phyloP scores from a whole-genome alignment of 2,329 filamentous ascomycete species.

The Paraphoma sp. region DNA sequence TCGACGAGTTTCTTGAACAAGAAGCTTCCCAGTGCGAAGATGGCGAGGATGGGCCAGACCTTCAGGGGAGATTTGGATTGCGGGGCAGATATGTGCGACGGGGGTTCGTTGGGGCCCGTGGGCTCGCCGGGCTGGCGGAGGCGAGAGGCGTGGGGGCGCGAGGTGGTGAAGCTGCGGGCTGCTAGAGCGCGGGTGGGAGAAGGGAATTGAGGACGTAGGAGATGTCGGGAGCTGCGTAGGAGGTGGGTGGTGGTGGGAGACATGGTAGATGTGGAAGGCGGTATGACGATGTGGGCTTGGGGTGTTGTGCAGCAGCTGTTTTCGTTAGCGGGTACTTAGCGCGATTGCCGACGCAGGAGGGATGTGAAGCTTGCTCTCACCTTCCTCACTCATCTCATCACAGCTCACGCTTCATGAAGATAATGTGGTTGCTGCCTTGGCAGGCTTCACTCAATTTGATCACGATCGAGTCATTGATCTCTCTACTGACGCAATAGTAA shows the following conservation, averaged over 20 bases:
- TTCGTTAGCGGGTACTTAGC: conserved; percentile 23
- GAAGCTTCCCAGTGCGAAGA: conserved; percentile 54
- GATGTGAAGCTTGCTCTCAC: not conserved
- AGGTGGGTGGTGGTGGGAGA: conserved; percentile 26
- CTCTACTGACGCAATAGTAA: not conserved
- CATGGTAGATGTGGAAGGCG: conserved; percentile 36
- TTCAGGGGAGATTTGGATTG: conserved; percentile 49
- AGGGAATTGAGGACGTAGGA: conserved; percentile 8
- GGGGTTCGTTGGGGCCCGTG: conserved; percentile 48
- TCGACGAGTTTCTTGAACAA: conserved; percentile 57
- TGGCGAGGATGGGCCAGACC: conserved; percentile 55
- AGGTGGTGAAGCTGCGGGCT: conserved; percentile 34
- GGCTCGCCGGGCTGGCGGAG: conserved; percentile 44
- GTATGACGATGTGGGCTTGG: conserved; percentile 31
- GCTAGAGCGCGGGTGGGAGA: conserved; percentile 4
- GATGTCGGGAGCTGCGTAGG: conserved; percentile 10
- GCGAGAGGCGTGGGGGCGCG: conserved; percentile 31
- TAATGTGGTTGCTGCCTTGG: not conserved
- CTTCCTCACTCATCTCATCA: not conserved
- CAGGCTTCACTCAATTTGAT: not conserved
- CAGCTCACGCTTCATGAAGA: not conserved
- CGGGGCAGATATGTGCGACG: conserved; percentile 39
- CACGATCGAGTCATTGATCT: not conserved
- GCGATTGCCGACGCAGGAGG: not conserved
- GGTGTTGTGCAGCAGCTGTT: conserved; percentile 30